phyloP scores from a whole-genome alignment of 768 basidiomycete species.

The Solioccasus polychromus region DNA sequence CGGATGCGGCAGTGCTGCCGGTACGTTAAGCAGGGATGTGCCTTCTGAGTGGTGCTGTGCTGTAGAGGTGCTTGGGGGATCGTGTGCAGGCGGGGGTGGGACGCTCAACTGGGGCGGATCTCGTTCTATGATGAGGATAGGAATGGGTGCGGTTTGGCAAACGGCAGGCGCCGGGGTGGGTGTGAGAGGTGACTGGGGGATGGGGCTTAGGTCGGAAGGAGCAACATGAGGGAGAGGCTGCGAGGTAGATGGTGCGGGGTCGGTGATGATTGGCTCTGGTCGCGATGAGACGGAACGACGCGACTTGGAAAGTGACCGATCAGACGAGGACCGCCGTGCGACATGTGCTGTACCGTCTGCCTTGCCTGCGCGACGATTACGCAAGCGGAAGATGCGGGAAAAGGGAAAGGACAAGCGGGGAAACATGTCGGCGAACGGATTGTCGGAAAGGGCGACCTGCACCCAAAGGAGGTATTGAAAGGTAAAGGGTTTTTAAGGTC shows the following conservation, averaged over 20 bases:
- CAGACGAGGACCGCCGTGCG: background rate
- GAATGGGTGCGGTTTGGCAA: background rate
- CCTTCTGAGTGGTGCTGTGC: background rate
- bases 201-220: background rate
- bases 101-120: background rate
- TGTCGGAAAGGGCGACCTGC: constrained; percentile 13
- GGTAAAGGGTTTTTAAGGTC: no score
- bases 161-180: background rate
- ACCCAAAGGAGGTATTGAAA: constrained; percentile 1
- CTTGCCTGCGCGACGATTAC: constrained; percentile 8
- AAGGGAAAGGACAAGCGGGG: constrained; percentile 14
- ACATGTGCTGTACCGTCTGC: background rate
- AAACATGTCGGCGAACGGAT: constrained; percentile 9
- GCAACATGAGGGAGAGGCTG: background rate
- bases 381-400: constrained; percentile 17
- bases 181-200: background rate
- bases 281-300: background rate
- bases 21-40: background rate
- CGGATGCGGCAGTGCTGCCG: background rate
- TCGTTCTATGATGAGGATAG: constrained; percentile 15
- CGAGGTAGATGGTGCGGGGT: background rate
- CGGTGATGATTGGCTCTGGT: background rate
- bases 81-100: background rate
- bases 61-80: background rate
- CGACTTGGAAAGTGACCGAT: background rate